These are phyloP conservation scores for Catunica adiposa DNA, from an alignment of 2,329 filamentous ascomycete species.

Conservation along the genomic window DNA sequence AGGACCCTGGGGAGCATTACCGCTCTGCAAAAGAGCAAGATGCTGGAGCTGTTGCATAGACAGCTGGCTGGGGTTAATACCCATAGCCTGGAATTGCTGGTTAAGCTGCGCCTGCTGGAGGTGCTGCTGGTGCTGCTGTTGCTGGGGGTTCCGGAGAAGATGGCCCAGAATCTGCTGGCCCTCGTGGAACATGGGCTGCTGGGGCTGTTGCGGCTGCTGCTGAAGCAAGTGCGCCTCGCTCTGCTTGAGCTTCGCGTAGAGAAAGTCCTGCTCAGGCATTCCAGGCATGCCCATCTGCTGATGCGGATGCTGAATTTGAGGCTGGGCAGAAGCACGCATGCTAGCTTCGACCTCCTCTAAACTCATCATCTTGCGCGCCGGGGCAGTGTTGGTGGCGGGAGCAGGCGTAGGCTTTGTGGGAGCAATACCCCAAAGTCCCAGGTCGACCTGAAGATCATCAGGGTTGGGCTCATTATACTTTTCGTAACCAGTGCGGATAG, in stretches of 20 bases:
- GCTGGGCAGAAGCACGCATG: slow-evolving; percentile 46
- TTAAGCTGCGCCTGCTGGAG: slow-evolving; percentile 20
- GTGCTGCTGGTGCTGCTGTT: slow-evolving; percentile 16
- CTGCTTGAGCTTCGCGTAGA: slow-evolving; percentile 12
- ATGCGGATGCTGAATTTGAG: slow-evolving; percentile 16
- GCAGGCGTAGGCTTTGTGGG: slow-evolving; percentile 30
- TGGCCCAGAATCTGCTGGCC: slow-evolving; percentile 30
- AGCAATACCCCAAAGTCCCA: slow-evolving; percentile 75
- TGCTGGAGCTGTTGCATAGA: slow-evolving; percentile 54
- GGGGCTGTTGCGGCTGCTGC: slow-evolving; percentile 16
- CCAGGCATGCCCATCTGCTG: slow-evolving; percentile 7
- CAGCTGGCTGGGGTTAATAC: slow-evolving; percentile 34
- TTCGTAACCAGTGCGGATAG: slow-evolving; percentile 71
- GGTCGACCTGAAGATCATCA: slow-evolving; percentile 80
- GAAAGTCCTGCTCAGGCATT: slow-evolving; percentile 13
- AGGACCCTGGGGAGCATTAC: slow-evolving; percentile 13
- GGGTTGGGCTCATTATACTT: slow-evolving; percentile 74
- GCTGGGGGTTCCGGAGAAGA: slow-evolving; percentile 22
- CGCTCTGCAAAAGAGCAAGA: slow-evolving; percentile 21
- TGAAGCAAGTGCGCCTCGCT: slow-evolving; percentile 20
- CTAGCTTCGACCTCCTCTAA: slow-evolving; percentile 92
- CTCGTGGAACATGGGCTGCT: slow-evolving; percentile 12
- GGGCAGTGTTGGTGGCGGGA: slow-evolving; percentile 19
- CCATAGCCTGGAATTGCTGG: slow-evolving; percentile 23
- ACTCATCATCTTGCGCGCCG: slow-evolving; percentile 68